Percentiles rank a stretch among this genome's conserved stretches.
These are phyloP conservation scores for Trichoderma semiorbis DNA, from an alignment of 2,329 filamentous ascomycete genomes.

Conservation along the genomic window DNA sequence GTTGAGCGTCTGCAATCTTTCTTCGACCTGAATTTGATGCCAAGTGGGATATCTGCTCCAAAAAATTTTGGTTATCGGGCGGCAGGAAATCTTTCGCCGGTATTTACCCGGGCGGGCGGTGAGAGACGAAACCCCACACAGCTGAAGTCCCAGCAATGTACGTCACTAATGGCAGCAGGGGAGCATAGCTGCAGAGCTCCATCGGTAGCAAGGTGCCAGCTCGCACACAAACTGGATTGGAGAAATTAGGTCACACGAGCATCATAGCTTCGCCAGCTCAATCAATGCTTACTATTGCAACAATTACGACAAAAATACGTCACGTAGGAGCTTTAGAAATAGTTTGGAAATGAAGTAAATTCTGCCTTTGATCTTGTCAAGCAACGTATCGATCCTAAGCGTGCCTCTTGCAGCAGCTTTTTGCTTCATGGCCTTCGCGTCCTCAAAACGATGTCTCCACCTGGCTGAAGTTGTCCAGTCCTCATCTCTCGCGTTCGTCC, in stretches of 20 bases:
- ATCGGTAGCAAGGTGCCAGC: neutral
- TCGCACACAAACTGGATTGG: slow-evolving; percentile 7
- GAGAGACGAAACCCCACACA: neutral
- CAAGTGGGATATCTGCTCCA: slow-evolving; percentile 27
- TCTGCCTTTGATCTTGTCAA: slow-evolving; percentile 29
- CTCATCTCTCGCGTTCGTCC: slow-evolving; percentile 33
- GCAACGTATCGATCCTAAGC: slow-evolving; percentile 24
- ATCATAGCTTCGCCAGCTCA: neutral
- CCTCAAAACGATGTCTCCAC: slow-evolving; percentile 30
- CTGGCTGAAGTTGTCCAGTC: slow-evolving; percentile 32
- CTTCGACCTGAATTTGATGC: neutral
- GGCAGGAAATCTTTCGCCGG: slow-evolving; percentile 26
- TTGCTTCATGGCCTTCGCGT: slow-evolving; percentile 26
- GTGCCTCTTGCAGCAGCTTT: slow-evolving; percentile 28
- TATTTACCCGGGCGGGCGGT: slow-evolving; percentile 29
- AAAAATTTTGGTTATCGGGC: slow-evolving; percentile 28
- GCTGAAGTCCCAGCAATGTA: neutral
- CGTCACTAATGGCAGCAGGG: slow-evolving; percentile 13
- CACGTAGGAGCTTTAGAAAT: neutral
- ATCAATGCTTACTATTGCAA: neutral
- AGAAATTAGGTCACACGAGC: slow-evolving; percentile 9
- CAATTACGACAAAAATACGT: neutral
- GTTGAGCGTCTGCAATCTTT: neutral
- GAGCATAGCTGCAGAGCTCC: slow-evolving; percentile 16
- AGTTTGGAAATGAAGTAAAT: slow-evolving; percentile 22